A percentile compares a stretch with the other conserved stretches of the same genome.
Evolutionary conservation across 257 asterid species (phyloP).

Genomic region (Paraleonurus japonicus): DNA sequence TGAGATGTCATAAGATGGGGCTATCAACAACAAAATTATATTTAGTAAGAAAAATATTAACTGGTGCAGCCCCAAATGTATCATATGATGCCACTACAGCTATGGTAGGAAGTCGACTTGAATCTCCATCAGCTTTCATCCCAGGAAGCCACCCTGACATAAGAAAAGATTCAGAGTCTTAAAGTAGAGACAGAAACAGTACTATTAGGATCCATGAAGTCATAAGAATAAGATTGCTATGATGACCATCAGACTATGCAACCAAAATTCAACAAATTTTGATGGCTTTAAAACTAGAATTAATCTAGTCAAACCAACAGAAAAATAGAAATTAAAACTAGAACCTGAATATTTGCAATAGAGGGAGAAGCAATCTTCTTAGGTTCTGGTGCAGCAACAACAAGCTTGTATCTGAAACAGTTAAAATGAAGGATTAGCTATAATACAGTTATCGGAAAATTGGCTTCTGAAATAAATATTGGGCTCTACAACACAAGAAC

Average conservation of each 20-base stretch:
- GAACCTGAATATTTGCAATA: slow-evolving; percentile 83
- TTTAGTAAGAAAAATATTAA: slow-evolving; percentile 32
- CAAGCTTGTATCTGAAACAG: slow-evolving; percentile 80
- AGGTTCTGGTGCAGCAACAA: slow-evolving; percentile 82
- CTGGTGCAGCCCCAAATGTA: slow-evolving; percentile 99
- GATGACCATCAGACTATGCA: slow-evolving; percentile 12
- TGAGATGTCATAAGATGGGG: slow-evolving; percentile 28
- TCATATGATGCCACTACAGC: slow-evolving; percentile 99
- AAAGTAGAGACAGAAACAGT: not conserved
- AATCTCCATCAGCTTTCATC: slow-evolving; percentile 74
- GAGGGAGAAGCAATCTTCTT: slow-evolving; percentile 86
- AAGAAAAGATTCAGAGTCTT: slow-evolving; percentile 19
- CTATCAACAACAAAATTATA: slow-evolving; percentile 7
- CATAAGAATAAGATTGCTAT: slow-evolving; percentile 9
- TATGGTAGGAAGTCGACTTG: slow-evolving; percentile 88
- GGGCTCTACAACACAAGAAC: not conserved
- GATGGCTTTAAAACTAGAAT: slow-evolving; percentile 8
- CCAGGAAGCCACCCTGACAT: slow-evolving; percentile 97
- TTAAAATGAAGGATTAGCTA: slow-evolving; percentile 18
- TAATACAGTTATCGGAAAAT: not conserved
- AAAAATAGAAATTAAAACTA: slow-evolving; percentile 20
- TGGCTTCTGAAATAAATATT: slow-evolving; percentile 5
- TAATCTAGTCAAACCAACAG: slow-evolving; percentile 3
- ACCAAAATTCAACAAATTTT: slow-evolving; percentile 10
- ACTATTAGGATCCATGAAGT: not conserved